phyloP scores from a whole-genome alignment of 441 rosid genomes.

The Populus hybrid region DNA sequence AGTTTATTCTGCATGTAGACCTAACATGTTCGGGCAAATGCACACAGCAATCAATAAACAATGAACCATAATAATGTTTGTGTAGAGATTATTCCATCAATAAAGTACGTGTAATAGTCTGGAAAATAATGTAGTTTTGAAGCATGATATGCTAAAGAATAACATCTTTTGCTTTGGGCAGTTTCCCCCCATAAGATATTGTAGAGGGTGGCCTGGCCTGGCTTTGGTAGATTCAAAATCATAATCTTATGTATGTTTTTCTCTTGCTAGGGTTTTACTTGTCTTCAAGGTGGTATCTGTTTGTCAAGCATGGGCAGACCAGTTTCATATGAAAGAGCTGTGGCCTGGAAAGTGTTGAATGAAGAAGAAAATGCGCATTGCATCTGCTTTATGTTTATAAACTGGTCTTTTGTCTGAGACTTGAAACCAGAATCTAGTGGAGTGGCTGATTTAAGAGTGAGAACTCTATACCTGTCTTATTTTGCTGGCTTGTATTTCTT shows the following conservation, averaged over 20 bases:
- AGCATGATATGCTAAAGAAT: not conserved
- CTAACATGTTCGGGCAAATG: not conserved
- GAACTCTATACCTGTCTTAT: constrained; percentile 9
- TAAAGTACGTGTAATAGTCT: not conserved
- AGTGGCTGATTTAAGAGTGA: not conserved
- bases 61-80: not conserved
- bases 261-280: constrained; percentile 72
- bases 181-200: not conserved
- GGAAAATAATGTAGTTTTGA: not conserved
- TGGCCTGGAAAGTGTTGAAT: constrained; percentile 96
- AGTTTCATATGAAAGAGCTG: constrained; percentile 90
- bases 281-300: constrained; percentile 90
- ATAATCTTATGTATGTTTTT: not conserved
- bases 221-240: not conserved
- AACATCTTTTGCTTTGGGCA: not conserved
- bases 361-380: constrained; percentile 96
- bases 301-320: constrained; percentile 99
- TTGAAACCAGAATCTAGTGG: constrained; percentile 3
- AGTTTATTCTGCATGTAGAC: not conserved
- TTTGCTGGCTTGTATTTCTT: constrained; percentile 28
- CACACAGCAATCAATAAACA: too few relatives aligned
- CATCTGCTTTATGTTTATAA: constrained; percentile 91
- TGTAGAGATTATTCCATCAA: not conserved
- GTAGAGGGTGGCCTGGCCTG: not conserved
- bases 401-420: constrained; percentile 92